Base-by-base conservation (phyloP, 768 basidiomycete genomes). In the Gymnopilus junonius region DNA sequence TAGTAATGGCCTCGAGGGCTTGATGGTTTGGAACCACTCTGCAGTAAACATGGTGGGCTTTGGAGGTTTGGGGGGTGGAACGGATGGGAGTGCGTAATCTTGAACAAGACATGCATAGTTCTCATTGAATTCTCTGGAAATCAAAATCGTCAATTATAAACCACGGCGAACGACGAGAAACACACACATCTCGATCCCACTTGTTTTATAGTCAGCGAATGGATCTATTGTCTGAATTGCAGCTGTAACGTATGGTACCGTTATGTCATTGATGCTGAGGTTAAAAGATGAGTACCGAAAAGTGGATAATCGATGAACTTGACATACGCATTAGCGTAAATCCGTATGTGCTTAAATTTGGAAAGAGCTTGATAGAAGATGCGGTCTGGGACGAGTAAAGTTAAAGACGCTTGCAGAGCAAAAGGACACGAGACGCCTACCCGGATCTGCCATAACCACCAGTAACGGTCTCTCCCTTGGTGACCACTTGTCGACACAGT, bases 161-260 rank as follows among this genome's bases (percentile, higher is more conserved):
- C 8, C 8, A 20, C 5, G 39, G 25, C 15, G 15, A 40, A 43
- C n/a, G 35, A 32, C 20, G 8, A 55, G 58, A 46, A 46, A 39
- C 1, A 71, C 85, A 21, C 73, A 90, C 89, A 94, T 73, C 67
- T 87, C 73, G 21, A 94, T 76, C 1, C 90, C 91, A 61, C 81
- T 89, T 0, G 72, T 76, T 21, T 78, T 74, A 64, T 85, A 77
- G 14, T 85, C 81, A 12, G 79, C 76, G 71, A 94, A 94, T 0
- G 86, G 82, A 73, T 96, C 91, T 63, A 82, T 75, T 0, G 78
- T 73, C 62, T 92, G 90, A 32, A 94, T 89, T 8, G 87, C 87
- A 7, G 91, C 86, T 1, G 92, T 94, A 15, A 90, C 77, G 69
- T 91, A 96, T 0, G 95, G 92, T 2, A 97, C 94, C 0, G 94